A percentile compares a stretch with the other conserved stretches of the same genome.
Conservation (phyloP, 768 basidiomycete genomes). For the Amanita thiersii region DNA sequence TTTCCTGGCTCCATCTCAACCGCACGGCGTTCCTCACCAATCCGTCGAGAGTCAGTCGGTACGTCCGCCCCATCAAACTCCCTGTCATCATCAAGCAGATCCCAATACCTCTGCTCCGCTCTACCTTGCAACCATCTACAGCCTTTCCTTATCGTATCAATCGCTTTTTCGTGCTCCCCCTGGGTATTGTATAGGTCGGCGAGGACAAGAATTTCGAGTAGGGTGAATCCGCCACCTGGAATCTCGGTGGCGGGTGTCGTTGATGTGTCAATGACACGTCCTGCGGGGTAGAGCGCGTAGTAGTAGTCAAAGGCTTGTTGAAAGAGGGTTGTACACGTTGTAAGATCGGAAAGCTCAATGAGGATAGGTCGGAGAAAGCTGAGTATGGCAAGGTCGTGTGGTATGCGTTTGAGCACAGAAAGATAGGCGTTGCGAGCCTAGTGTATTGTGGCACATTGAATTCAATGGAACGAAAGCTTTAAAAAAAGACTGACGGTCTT, state of each 20-base stretch:
- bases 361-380: conserved; percentile 72
- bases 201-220: conserved; percentile 72
- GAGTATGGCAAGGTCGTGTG: conserved; percentile 75
- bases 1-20: conserved; percentile 34
- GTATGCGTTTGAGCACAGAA: conserved; percentile 64
- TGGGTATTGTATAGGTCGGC: conserved; percentile 77
- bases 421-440: conserved; percentile 59
- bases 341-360: conserved; percentile 62
- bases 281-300: conserved; percentile 38
- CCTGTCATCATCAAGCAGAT: conserved; percentile 75
- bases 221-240: conserved; percentile 45
- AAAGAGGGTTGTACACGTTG: conserved; percentile 57
- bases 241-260: conserved; percentile 16
- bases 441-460: not conserved
- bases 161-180: conserved; percentile 58
- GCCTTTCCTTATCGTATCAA: conserved; percentile 64
- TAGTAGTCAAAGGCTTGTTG: conserved; percentile 70
- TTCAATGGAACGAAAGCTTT: too few species aligned
- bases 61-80: conserved; percentile 63
- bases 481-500: conserved; percentile 40
- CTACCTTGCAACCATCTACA: conserved; percentile 91
- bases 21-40: conserved; percentile 35
- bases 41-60: conserved; percentile 14
- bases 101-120: conserved; percentile 68
- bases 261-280: conserved; percentile 23